Evolutionary conservation across 108 stramenopile genomes (phyloP).

Genomic region (Skeletonema menzelii): DNA sequence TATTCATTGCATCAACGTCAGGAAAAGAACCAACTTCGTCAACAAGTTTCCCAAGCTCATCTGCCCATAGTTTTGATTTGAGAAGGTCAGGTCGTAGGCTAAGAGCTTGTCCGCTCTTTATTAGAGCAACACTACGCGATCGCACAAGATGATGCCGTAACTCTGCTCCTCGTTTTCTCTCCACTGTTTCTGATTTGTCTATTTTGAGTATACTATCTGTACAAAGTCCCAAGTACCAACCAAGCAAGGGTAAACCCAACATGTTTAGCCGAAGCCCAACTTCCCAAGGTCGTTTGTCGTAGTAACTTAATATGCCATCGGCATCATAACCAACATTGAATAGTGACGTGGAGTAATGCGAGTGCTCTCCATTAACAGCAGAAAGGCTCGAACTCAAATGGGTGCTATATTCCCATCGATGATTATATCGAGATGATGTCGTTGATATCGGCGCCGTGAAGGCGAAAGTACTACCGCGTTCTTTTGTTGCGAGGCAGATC

Average conservation of each 20-base stretch:
- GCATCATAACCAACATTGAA: constrained; percentile 73
- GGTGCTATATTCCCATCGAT: neutral
- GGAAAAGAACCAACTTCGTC: constrained; percentile 85
- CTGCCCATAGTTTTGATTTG: constrained; percentile 75
- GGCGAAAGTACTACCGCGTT: neutral
- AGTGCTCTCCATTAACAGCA: constrained; percentile 23
- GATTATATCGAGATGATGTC: neutral
- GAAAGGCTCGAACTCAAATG: constrained; percentile 2
- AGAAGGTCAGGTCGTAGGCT: constrained; percentile 82
- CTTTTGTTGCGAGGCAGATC: neutral
- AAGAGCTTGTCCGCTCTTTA: constrained; percentile 85
- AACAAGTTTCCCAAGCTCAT: constrained; percentile 82
- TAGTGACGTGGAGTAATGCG: constrained; percentile 14
- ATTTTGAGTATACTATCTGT: constrained; percentile 62
- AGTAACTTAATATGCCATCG: constrained; percentile 60
- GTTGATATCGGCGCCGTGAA: neutral
- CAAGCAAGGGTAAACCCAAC: constrained; percentile 72
- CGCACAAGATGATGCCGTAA: constrained; percentile 64
- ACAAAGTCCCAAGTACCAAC: constrained; percentile 78
- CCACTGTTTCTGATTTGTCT: constrained; percentile 47
- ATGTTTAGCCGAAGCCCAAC: constrained; percentile 77
- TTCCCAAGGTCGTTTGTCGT: constrained; percentile 73
- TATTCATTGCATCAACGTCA: constrained; percentile 79
- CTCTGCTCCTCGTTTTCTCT: constrained; percentile 73
- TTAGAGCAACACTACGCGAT: constrained; percentile 72